phyloP scores from a whole-genome alignment of 2,329 filamentous ascomycete species.

The Fusarium floridanum region DNA sequence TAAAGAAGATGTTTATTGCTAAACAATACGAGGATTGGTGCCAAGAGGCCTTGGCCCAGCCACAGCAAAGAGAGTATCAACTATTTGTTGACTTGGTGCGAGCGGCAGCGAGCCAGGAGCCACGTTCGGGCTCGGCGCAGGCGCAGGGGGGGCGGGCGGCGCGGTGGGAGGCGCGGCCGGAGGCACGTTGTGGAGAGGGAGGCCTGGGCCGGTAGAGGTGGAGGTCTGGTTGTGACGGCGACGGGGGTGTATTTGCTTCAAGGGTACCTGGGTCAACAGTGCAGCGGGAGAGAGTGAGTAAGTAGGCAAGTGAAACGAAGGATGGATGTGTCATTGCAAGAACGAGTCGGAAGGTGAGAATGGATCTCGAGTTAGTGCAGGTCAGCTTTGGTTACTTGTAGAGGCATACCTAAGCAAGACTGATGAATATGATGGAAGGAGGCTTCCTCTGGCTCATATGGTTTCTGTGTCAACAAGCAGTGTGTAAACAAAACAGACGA shows the following conservation, averaged over 20 bases:
- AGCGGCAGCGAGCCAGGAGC: neutral
- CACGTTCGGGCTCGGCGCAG: no score
- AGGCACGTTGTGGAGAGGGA: neutral
- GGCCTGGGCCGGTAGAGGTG: neutral
- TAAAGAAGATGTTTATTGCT: conserved; percentile 13
- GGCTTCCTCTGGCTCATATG: neutral
- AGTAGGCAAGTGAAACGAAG: no score
- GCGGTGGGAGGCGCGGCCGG: no score
- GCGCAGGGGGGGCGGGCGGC: no score
- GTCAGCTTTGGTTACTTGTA: neutral
- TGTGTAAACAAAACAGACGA: neutral
- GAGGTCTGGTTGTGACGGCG: neutral
- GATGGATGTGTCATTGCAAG: no score
- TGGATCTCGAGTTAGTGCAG: no score
- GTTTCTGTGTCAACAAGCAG: neutral
- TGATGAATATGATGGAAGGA: neutral
- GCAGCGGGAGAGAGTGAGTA: no score
- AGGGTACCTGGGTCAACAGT: no score
- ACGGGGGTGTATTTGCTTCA: neutral
- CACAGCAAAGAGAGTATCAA: neutral
- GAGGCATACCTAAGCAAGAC: neutral
- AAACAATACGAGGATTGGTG: conserved; percentile 6
- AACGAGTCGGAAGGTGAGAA: no score
- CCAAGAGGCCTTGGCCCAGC: neutral
- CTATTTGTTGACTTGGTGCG: neutral